Conservation (phyloP, 495 filamentous ascomycete genomes). For the Lasiosphaeria ovina region DNA sequence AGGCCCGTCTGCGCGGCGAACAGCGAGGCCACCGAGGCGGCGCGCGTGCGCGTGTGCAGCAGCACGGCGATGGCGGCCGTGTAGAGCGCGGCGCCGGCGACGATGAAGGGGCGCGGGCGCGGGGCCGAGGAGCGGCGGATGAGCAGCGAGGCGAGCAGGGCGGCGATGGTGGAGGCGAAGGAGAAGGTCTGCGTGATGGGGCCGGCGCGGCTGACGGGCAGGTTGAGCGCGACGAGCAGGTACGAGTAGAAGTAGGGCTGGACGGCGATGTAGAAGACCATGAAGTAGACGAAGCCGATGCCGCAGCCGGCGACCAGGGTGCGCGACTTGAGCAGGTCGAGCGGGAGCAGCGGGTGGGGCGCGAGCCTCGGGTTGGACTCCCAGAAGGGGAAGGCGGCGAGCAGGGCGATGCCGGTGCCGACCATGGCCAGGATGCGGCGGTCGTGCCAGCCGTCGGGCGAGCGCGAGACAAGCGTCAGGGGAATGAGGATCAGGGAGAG, state of each 20-base stretch:
- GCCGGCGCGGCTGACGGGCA: constrained; percentile 49
- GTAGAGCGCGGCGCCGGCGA: constrained; percentile 55
- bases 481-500: constrained; percentile 65
- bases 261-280: constrained; percentile 64
- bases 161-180: constrained; percentile 53
- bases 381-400: constrained; percentile 58
- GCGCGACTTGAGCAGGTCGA: constrained; percentile 56
- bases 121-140: constrained; percentile 52
- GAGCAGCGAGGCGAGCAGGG: constrained; percentile 51
- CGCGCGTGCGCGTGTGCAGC: constrained; percentile 61
- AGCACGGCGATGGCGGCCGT: constrained; percentile 62
- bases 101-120: constrained; percentile 32
- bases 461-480: constrained; percentile 53
- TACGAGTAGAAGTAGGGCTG: constrained; percentile 60
- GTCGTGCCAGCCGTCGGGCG: constrained; percentile 50
- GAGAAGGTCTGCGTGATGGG: constrained; percentile 53
- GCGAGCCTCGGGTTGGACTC: constrained; percentile 52
- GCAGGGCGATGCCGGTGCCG: constrained; percentile 51
- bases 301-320: constrained; percentile 62
- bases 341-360: constrained; percentile 58
- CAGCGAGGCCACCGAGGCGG: constrained; percentile 52
- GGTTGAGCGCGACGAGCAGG: constrained; percentile 62
- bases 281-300: constrained; percentile 53
- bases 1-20: constrained; percentile 70
- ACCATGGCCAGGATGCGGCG: constrained; percentile 56